These are phyloP conservation scores for Trichoderma reesei DNA, from an alignment of 495 filamentous ascomycete genomes.

Conservation along the genomic window DNA sequence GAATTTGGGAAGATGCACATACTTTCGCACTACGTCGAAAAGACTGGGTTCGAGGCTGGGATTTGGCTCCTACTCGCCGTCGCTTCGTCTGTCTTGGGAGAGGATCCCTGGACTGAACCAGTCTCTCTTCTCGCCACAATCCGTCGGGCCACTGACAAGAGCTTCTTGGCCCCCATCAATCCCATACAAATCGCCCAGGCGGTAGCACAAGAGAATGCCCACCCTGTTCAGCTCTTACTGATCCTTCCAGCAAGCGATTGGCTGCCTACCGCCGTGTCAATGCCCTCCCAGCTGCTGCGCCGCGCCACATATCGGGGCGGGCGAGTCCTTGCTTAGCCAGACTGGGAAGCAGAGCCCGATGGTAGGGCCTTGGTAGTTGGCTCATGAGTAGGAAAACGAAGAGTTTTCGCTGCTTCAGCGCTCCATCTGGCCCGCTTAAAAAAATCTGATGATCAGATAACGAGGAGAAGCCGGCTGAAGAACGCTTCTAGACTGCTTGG, in stretches of 20 bases:
- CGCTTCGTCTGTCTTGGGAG: too few relatives aligned
- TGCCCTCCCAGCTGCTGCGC: background rate
- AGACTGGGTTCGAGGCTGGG: too few relatives aligned
- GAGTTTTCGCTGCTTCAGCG: background rate
- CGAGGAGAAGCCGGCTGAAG: background rate
- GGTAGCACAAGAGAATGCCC: background rate
- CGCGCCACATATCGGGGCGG: background rate
- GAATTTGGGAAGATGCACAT: too few relatives aligned
- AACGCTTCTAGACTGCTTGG: background rate
- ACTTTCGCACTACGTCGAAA: too few relatives aligned
- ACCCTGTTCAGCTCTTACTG: background rate
- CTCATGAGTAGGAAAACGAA: background rate
- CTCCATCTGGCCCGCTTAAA: constrained; percentile 1
- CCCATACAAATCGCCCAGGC: background rate
- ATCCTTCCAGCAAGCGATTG: background rate
- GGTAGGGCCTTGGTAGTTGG: background rate
- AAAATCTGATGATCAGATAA: constrained; percentile 7
- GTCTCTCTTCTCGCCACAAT: background rate
- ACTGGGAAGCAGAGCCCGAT: background rate
- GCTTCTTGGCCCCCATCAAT: background rate
- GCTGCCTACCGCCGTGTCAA: background rate
- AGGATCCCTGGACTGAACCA: too few relatives aligned
- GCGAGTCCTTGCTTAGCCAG: background rate
- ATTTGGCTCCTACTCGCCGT: too few relatives aligned
- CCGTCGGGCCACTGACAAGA: background rate